Evolutionary conservation across 2,329 filamentous ascomycete genomes (phyloP), one percentile per base, ranked within the genome.

Genomic region (Rhynchosporium secalis): DNA sequence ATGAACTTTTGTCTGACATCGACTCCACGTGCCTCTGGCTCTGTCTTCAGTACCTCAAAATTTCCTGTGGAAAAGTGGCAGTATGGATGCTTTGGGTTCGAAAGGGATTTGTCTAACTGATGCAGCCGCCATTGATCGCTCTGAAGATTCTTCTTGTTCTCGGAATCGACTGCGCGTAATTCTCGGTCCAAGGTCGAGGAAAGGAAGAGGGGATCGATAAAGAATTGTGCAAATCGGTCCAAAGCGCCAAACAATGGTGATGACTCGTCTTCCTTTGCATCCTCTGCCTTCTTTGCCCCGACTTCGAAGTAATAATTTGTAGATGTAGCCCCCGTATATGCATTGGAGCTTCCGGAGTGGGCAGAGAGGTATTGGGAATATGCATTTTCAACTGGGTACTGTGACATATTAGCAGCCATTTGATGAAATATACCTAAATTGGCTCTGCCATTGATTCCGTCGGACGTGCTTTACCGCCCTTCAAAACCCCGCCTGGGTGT

Each of bases 291-390:
- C 57, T 91, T 91, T 38, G 92, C 92, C 26, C 91, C 91, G 62
- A 98, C 87, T 73, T 99, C 95, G 75, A 99, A 99, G 78, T 91
- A 98, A 79, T 96, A 99, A 78, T 98, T 98, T 66, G 95, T 99
- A 58, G 94, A 96, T 1, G 92, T 96, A 4, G 91, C 82, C 15
- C 90, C 92, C 1, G 95, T 99, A 76, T 96, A 98, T 60, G 95
- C 95, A 75, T 99, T 99, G 33, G 93, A 96, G 73, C 89, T 87
- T 60, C 95, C 95, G 9, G 92, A 96, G 75, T 97, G 89, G 63
- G 91, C 84, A 57, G 92, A 90, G 59, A 99, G 85, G 75, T 96
- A 99, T 74, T 94, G 89, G 72, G 91, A 92, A 80, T 99, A 99
- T 68, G 90, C 94, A 76, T 99, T 98, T 78, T 97, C 94, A 74